Evolutionary conservation across 768 basidiomycete species (phyloP).

Genomic region (Pholiota microspora): DNA sequence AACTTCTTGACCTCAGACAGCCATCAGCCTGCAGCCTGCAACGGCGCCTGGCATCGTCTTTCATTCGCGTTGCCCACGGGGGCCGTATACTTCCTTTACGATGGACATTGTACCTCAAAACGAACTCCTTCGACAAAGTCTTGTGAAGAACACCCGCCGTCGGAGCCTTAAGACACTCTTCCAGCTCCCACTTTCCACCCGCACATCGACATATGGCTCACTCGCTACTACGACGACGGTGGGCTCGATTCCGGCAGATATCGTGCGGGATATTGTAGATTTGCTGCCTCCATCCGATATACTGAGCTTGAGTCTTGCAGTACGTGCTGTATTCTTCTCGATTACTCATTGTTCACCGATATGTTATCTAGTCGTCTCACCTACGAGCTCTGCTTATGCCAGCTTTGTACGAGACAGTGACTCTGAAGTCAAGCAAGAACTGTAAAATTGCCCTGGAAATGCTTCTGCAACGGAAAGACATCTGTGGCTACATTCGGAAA

Average conservation of each 20-base stretch:
- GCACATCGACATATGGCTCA: conserved; percentile 24
- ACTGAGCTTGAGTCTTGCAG: conserved; percentile 39
- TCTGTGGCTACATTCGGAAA: conserved; percentile 38
- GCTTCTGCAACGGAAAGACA: conserved; percentile 31
- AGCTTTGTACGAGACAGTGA: conserved; percentile 42
- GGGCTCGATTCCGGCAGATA: conserved; percentile 36
- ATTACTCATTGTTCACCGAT: conserved; percentile 5
- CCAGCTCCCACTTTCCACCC: conserved; percentile 29
- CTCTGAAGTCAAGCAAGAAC: conserved; percentile 40
- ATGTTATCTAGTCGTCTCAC: conserved; percentile 14
- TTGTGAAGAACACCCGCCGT: conserved; percentile 23
- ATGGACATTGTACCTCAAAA: conserved; percentile 17
- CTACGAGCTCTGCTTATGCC: conserved; percentile 34
- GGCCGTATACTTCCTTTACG: conserved; percentile 1
- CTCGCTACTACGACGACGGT: conserved; percentile 21
- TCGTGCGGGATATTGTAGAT: conserved; percentile 37
- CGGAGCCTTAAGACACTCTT: conserved; percentile 35
- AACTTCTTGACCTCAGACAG: conserved; percentile 18
- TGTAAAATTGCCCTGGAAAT: conserved; percentile 36
- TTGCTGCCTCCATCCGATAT: conserved; percentile 35
- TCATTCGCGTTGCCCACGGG: conserved; percentile 12
- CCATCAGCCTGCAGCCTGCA: conserved; percentile 13
- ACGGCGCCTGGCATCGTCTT: conserved; percentile 8
- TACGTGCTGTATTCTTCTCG: conserved; percentile 22
- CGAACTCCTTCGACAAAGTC: conserved; percentile 13